Base-by-base conservation (phyloP, 345 rosid species). In the Gossypium mustelinum region DNA sequence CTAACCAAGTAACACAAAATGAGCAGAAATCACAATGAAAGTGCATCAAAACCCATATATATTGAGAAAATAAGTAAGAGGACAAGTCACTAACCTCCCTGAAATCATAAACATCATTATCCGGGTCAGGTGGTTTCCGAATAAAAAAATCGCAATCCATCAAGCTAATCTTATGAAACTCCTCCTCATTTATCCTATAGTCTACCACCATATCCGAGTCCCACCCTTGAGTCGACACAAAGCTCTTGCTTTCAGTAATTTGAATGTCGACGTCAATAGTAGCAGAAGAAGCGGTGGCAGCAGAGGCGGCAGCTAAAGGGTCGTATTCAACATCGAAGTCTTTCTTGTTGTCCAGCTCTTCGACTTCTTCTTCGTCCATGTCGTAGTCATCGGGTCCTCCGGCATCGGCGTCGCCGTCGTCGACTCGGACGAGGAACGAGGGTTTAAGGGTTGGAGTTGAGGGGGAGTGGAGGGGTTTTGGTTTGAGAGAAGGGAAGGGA, bases 111-210 rank as follows among this genome's bases (percentile, higher is more conserved):
- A 94, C 98, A 83, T 92, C 95, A 55, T 88, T 82, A 69, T 94
- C 98, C 2, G 95, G 97, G 80, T 92, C 97, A 34, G 97, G 98
- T 1, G 98, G 97, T 78, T 89, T 92, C 83, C 98, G 81, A 63
- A 94, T 92, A 54, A 94, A 94, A 86, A 94, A 92, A 79, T 94
- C 97, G 65, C 97, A 94, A n/a, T 94, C 94, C 20, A 90, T 10
- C 81, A 94, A 81, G 81, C 94, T 82, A 54, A 94, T 86, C 82
- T 89, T 94, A 59, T 92, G 97, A 56, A 94, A 94, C 69, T 94
- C 98, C 20, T 88, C 92, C 84, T 94, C 98, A n/a, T 94, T 86
- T 65, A 94, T 92, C 72, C 95, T 79, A 60, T 94, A 92, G 82
- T 92, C 94, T 11, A 94, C 97, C 24, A 92, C 90, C 90, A 85